A percentile compares a stretch with the other conserved stretches of the same genome.
Evolutionary conservation across 2,329 filamentous ascomycete genomes (phyloP).

Genomic region (Aspergillus costaricaensis): DNA sequence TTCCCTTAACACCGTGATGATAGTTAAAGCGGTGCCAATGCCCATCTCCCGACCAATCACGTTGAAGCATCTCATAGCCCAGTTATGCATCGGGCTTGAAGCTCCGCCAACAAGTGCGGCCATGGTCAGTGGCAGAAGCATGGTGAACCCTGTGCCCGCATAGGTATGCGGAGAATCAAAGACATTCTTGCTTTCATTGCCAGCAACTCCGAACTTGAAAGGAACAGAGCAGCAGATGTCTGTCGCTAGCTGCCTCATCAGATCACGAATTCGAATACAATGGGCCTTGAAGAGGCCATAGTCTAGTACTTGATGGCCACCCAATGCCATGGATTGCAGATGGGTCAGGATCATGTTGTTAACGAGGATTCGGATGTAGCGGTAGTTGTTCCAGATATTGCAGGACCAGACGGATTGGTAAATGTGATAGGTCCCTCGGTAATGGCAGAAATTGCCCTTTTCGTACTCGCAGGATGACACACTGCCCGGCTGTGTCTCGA

Average conservation of each 20-base stretch:
- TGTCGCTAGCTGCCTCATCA: not conserved
- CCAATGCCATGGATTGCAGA: not conserved
- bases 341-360: not conserved
- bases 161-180: not conserved
- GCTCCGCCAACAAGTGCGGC: not conserved
- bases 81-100: not conserved
- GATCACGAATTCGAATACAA: not conserved
- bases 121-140: conserved; percentile 1
- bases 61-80: conserved; percentile 4
- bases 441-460: not conserved
- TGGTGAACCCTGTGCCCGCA: conserved; percentile 1
- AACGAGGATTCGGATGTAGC: conserved; percentile 1
- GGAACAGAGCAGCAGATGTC: conserved; percentile 8
- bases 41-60: conserved; percentile 4
- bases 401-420: conserved; percentile 4
- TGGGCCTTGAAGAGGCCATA: not conserved
- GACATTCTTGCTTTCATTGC: not conserved
- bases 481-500: not conserved
- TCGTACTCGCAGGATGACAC: not conserved
- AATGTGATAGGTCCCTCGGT: not conserved
- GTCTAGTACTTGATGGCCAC: not conserved
- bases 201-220: conserved; percentile 5
- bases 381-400: conserved; percentile 8
- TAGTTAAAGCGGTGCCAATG: not conserved
- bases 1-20: not conserved